Conservation (phyloP, 2,329 filamentous ascomycete genomes). For the Colletotrichum abscissum region DNA sequence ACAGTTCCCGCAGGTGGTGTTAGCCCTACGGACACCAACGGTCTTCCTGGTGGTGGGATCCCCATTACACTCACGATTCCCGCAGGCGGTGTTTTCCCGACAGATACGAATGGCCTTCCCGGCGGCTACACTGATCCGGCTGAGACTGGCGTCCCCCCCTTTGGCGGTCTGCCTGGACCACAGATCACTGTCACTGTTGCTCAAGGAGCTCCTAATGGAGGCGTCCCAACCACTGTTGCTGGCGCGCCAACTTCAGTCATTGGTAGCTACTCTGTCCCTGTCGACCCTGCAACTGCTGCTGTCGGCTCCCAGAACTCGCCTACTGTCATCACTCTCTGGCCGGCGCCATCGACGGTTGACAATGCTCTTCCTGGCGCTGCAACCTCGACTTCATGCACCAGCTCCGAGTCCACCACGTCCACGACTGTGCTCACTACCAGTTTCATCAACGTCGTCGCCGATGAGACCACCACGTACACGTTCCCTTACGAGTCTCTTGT, state of each 20-base stretch:
- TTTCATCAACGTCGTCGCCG: constrained; percentile 52
- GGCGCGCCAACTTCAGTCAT: background rate
- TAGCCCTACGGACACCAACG: background rate
- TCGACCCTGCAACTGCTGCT: background rate
- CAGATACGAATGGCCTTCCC: background rate
- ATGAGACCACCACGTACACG: constrained; percentile 53
- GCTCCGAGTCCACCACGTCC: background rate
- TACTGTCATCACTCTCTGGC: constrained; percentile 26
- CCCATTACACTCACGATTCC: background rate
- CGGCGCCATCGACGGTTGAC: background rate
- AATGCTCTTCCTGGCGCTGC: constrained; percentile 1
- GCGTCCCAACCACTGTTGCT: background rate
- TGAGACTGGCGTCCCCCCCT: background rate
- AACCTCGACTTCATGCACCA: constrained; percentile 16
- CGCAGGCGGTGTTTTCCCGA: background rate
- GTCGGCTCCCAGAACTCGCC: background rate
- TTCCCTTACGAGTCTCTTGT: constrained; percentile 35
- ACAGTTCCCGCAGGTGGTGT: background rate
- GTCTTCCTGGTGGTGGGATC: constrained; percentile 9
- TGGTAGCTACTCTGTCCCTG: constrained; percentile 1
- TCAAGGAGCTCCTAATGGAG: background rate
- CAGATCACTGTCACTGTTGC: background rate
- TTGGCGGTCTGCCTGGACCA: background rate
- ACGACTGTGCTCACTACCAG: constrained; percentile 48
- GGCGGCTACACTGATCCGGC: constrained; percentile 22